Evolutionary conservation across 2,329 filamentous ascomycete species (phyloP), one percentile per base, ranked within the genome.

Genomic region (Xylaria sp.): DNA sequence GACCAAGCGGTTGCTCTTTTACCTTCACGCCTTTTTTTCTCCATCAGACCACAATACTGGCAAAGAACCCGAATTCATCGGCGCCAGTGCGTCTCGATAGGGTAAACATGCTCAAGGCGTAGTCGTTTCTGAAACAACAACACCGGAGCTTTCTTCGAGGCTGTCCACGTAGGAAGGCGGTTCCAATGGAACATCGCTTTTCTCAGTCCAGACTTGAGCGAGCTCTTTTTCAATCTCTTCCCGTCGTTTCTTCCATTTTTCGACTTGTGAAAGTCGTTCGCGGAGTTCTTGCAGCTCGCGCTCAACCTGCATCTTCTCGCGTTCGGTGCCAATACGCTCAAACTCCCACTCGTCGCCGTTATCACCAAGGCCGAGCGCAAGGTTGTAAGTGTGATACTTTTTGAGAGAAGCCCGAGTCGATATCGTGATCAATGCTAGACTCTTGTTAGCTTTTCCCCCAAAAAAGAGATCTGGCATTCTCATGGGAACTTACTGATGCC

Each of bases 361-460:
- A 13, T 90, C 85, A 55, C 92, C 93, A 60, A 89, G 77, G 34
- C 92, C 92, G 3, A 99, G 84, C 2, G 87, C 88, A 8, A 99
- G 85, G 67, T 95, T 96, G 75, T 87, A 97, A 0, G 87, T 92
- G 76, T 99, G 94, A 71, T 97, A 97, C 70, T 93, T 92, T 75
- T 97, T 97, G 59, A 99, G 82, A 19, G 91, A 96, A 11, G 91
- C 93, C 49, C 94, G 88, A 0, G 94, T 99, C 1, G 92, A 96
- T 61, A 99, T 93, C 0, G 94, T 99, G 68, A 99, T 94, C 2
- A 99, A 79, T 1, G 94, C 88, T 91, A 65, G 23, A n/a, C 1
- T 42, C 1, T 10, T 19, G 42, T 53, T 11, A 35, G 55, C 48
- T 46, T 18, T 11, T 49, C 16, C 16, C 16, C 16, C 1, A 16